These are phyloP conservation scores for Talaromyces sp. DNA, from an alignment of 2,329 filamentous ascomycete genomes.

Conservation along the genomic window DNA sequence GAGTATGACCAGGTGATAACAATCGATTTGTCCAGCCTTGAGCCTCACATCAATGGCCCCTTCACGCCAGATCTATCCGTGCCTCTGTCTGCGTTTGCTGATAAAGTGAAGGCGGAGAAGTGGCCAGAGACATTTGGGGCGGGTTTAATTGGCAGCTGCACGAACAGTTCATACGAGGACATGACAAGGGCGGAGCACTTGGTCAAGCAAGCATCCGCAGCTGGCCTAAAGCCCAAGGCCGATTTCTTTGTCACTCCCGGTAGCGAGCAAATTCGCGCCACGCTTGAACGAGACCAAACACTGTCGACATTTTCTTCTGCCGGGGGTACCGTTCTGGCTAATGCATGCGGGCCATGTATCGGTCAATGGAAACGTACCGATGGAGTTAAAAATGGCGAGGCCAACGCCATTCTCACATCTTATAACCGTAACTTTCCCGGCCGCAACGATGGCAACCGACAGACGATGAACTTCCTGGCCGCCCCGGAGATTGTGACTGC, in stretches of 20 bases:
- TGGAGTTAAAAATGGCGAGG: slow-evolving; percentile 73
- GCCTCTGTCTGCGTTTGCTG: slow-evolving; percentile 83
- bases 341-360: slow-evolving; percentile 91
- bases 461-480: slow-evolving; percentile 98
- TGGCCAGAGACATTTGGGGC: slow-evolving; percentile 92
- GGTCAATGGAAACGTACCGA: slow-evolving; percentile 95
- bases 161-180: slow-evolving; percentile 97
- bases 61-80: slow-evolving; percentile 95
- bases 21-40: slow-evolving; percentile 83
- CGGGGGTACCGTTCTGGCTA: slow-evolving; percentile 85
- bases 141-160: slow-evolving; percentile 94
- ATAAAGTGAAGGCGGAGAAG: slow-evolving; percentile 73
- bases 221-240: slow-evolving; percentile 82
- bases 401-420: slow-evolving; percentile 91
- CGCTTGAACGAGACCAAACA: slow-evolving; percentile 82
- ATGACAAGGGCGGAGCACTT: slow-evolving; percentile 95
- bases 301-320: slow-evolving; percentile 80
- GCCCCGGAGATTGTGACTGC: slow-evolving; percentile 96
- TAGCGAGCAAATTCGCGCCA: slow-evolving; percentile 94
- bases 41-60: slow-evolving; percentile 95
- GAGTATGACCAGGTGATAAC: slow-evolving; percentile 88
- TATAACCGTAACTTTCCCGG: slow-evolving; percentile 99
- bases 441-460: slow-evolving; percentile 92
- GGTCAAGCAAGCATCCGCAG: slow-evolving; percentile 82
- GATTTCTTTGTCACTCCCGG: slow-evolving; percentile 96